Evolutionary conservation across 305 asterid genomes (phyloP).

Genomic region (Rubia peregrina): DNA sequence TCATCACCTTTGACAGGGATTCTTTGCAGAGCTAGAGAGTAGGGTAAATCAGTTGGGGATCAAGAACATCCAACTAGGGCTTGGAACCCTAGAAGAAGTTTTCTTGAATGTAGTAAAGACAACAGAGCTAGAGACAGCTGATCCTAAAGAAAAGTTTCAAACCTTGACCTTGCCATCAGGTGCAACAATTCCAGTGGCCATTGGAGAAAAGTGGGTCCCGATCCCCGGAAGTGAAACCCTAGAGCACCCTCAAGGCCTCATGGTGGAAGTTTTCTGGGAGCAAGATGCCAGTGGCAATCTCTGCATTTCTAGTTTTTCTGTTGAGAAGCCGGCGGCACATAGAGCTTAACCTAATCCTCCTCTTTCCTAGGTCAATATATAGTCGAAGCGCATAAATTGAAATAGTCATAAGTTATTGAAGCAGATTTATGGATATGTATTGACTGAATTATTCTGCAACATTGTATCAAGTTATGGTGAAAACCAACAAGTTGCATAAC

Average conservation of each 20-base stretch:
- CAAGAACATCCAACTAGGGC: conserved; percentile 77
- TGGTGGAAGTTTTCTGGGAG: conserved; percentile 90
- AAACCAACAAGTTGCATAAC: neutral
- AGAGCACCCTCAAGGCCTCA: conserved; percentile 48
- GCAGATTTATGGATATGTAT: neutral
- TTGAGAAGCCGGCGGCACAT: conserved; percentile 51
- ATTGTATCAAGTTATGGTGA: neutral
- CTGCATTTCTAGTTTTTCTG: conserved; percentile 71
- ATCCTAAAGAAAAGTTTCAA: conserved; percentile 48
- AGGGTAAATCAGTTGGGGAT: conserved; percentile 58
- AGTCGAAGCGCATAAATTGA: neutral
- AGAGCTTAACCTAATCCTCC: conserved; percentile 33
- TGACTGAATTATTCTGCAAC: neutral
- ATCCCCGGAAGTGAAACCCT: conserved; percentile 61
- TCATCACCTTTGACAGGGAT: conserved; percentile 35
- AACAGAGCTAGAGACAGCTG: conserved; percentile 70
- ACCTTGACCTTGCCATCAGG: conserved; percentile 58
- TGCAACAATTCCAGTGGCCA: conserved; percentile 52
- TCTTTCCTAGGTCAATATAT: conserved; percentile 14
- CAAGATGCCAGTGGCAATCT: conserved; percentile 84
- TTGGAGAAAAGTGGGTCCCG: conserved; percentile 71
- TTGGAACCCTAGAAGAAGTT: conserved; percentile 91
- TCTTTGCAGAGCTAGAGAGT: conserved; percentile 67
- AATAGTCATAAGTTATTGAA: neutral
- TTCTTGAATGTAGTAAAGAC: conserved; percentile 65